phyloP scores from a whole-genome alignment of 441 rosid species.

The Theobroma grandiflorum region DNA sequence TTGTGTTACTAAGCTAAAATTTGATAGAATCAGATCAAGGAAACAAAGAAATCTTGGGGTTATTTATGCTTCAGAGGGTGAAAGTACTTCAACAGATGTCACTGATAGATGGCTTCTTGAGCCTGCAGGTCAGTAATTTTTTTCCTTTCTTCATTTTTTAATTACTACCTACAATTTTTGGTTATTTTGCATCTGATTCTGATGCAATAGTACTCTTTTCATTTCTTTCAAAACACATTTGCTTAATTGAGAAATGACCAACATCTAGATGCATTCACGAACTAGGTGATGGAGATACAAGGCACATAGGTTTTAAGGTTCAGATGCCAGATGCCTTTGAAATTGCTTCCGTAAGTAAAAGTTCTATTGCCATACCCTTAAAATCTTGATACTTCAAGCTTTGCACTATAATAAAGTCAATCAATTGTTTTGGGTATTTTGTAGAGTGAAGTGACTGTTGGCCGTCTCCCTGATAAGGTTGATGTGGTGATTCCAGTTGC shows the following conservation, averaged over 20 bases:
- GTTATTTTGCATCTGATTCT: too few species aligned
- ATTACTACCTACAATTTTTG: too few species aligned
- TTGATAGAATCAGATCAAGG: slow-evolving; percentile 36
- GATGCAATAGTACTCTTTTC: background rate
- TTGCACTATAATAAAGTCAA: background rate
- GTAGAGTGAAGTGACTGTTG: slow-evolving; percentile 51
- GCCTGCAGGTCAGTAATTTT: slow-evolving; percentile 65
- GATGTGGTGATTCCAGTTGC: slow-evolving; percentile 90
- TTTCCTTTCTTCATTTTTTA: background rate
- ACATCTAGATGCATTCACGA: background rate
- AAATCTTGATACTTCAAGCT: background rate
- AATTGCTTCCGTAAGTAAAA: slow-evolving; percentile 67
- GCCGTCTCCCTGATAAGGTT: slow-evolving; percentile 81
- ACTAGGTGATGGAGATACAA: slow-evolving; percentile 89
- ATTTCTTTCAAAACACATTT: background rate
- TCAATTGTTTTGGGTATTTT: background rate
- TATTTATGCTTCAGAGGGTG: slow-evolving; percentile 54
- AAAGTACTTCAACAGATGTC: slow-evolving; percentile 38
- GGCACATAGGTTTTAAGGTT: slow-evolving; percentile 80
- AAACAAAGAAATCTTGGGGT: slow-evolving; percentile 37
- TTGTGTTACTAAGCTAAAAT: slow-evolving; percentile 25
- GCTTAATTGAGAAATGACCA: background rate
- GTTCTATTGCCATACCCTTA: background rate
- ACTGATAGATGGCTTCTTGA: slow-evolving; percentile 78
- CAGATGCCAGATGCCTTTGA: slow-evolving; percentile 78